Percentiles rank a stretch among this genome's conserved stretches.
These are phyloP conservation scores for Starmerella riodocensis DNA, from an alignment of 805 yeast species.

Conservation along the genomic window DNA sequence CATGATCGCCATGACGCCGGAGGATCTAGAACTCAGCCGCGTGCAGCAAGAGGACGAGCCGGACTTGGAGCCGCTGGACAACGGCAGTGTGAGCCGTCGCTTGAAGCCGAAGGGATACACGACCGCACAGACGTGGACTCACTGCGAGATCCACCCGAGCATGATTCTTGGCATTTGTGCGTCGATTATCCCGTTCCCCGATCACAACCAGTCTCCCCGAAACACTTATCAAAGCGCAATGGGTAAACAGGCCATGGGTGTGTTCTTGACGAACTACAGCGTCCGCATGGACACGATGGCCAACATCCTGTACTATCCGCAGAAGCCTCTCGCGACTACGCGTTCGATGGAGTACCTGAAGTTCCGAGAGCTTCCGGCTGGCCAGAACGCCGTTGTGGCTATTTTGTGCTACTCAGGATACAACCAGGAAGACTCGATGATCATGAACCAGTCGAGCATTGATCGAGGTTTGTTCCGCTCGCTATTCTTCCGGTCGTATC, in stretches of 20 bases:
- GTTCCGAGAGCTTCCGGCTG: constrained; percentile 96
- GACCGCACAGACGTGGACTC: constrained; percentile 77
- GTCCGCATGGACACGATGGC: constrained; percentile 99
- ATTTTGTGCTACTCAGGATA: constrained; percentile 97
- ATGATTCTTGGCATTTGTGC: constrained; percentile 99
- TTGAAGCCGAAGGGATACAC: constrained; percentile 55
- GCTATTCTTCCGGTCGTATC: constrained; percentile 87
- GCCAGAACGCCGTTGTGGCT: constrained; percentile 97
- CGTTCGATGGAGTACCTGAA: constrained; percentile 95
- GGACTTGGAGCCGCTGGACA: constrained; percentile 6
- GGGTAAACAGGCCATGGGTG: constrained; percentile 99
- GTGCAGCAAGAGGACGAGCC: constrained; percentile 26
- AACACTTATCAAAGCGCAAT: constrained; percentile 98
- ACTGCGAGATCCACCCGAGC: constrained; percentile 97
- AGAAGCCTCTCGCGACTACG: constrained; percentile 94
- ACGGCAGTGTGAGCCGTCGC: constrained; percentile 62
- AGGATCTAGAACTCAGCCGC: constrained; percentile 64
- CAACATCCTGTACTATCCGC: constrained; percentile 91
- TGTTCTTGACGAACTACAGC: constrained; percentile 81
- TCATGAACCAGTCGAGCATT: constrained; percentile 96
- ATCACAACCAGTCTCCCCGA: constrained; percentile 98
- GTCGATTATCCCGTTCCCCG: constrained; percentile 97
- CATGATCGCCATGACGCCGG: constrained; percentile 98
- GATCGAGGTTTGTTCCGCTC: constrained; percentile 95
- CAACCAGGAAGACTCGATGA: constrained; percentile 99